A percentile compares a stretch with the other conserved stretches of the same genome.
Conservation (phyloP, 2,329 filamentous ascomycete species). For the Leptodontidium sp. region DNA sequence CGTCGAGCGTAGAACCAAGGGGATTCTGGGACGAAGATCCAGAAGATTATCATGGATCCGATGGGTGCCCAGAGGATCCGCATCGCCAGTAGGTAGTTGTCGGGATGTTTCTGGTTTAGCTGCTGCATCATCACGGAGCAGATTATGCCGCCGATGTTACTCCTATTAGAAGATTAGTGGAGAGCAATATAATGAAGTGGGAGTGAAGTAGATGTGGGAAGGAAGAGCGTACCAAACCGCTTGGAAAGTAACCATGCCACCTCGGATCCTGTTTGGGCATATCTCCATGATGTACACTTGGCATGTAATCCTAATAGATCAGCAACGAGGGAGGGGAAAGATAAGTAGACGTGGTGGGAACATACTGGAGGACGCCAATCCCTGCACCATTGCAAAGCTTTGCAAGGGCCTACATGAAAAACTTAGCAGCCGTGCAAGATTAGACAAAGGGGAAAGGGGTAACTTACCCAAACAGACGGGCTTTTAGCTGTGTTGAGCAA, state of each 20-base stretch:
- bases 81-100: slow-evolving; percentile 20
- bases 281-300: slow-evolving; percentile 25
- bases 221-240: slow-evolving; percentile 16
- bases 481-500: slow-evolving; percentile 8
- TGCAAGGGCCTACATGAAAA: slow-evolving; percentile 5
- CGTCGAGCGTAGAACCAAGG: slow-evolving; percentile 21
- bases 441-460: neutral
- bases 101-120: slow-evolving; percentile 16
- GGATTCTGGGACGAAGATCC: slow-evolving; percentile 20
- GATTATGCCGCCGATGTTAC: slow-evolving; percentile 7
- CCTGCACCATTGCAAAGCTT: slow-evolving; percentile 17
- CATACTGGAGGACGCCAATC: slow-evolving; percentile 13
- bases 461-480: slow-evolving; percentile 1
- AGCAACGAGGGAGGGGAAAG: neutral
- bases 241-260: slow-evolving; percentile 18
- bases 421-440: neutral
- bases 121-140: slow-evolving; percentile 9
- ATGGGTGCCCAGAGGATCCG: slow-evolving; percentile 21
- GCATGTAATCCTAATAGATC: slow-evolving; percentile 17
- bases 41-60: slow-evolving; percentile 17
- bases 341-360: no score
- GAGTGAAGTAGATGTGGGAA: no score
- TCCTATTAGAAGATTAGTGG: neutral
- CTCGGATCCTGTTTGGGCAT: slow-evolving; percentile 21
- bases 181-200: no score